Base-by-base conservation (phyloP, 177 flowering plant species). In the Vitis hybrid region DNA sequence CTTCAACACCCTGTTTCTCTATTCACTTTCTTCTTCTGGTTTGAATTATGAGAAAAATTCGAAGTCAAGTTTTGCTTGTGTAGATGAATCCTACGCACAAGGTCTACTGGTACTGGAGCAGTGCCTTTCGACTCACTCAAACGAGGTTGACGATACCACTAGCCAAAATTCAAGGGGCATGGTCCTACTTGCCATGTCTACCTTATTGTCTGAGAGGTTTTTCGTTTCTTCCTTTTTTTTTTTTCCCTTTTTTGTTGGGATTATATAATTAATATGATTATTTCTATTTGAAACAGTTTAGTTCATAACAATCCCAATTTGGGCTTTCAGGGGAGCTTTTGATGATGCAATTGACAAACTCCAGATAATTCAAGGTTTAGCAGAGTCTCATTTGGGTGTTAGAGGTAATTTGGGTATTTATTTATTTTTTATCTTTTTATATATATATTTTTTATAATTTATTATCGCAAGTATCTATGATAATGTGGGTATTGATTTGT, bases 41-140 rank as follows among this genome's bases (percentile, higher is more conserved):
- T 4, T 58, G 2, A 19, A 15, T 47, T 18, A 20, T 20, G 9
- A 18, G 38, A 38, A 13, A 31, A 3, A 22, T 12, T 24, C 33
- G 11, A 56, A 11, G n/a, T 31, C 1, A 55, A 60, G 15, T 24
- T 67, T 52, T 58, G 60, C 51, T 3, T 31, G 1, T 54, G 56
- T 74, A 92, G 95, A 82, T 65, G 97, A 88, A 31, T 89, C 97
- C 2, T 87, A 90, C 57, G 83, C 87, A 17, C 89, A 88, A 75
- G 91, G 84, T 24, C 67, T 86, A 62, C 67, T 92, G 74, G 85
- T 92, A 2, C 67, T 95, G 60, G 98, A 95, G 75, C 98, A 95
- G 76, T 89, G 98, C 67, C 84, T 91, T 9, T 80, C 85, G 3
- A 20, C 79, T 75, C 90, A 87, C 62, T 66, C 80, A 2, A 84